These are phyloP conservation scores for Mycena maculata DNA, from an alignment of 768 basidiomycete genomes.

Conservation along the genomic window DNA sequence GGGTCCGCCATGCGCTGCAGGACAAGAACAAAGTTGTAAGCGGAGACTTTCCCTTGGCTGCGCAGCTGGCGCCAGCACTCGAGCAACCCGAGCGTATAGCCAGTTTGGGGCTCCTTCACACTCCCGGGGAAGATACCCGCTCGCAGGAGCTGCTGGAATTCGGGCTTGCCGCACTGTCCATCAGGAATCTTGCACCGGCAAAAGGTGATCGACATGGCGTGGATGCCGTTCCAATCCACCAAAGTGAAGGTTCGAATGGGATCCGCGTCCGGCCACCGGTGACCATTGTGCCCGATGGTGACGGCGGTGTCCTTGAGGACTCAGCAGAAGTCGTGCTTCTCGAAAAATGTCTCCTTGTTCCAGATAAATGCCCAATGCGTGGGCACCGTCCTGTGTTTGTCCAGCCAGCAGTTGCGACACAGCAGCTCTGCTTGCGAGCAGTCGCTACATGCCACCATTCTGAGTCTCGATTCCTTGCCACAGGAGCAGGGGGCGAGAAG, in stretches of 20 bases:
- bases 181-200: constrained; percentile 14
- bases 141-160: constrained; percentile 17
- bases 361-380: constrained; percentile 27
- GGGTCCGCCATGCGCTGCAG: no score
- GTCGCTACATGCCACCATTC: constrained; percentile 15
- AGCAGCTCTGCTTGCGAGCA: constrained; percentile 21
- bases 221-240: constrained; percentile 28
- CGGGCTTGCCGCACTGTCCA: not conserved
- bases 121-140: constrained; percentile 23
- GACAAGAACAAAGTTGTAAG: not conserved
- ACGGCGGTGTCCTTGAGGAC: constrained; percentile 6
- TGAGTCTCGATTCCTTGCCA: not conserved
- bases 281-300: constrained; percentile 15
- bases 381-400: constrained; percentile 14
- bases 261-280: constrained; percentile 13
- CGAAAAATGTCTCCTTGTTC: constrained; percentile 18
- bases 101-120: constrained; percentile 20
- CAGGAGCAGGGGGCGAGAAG: constrained; percentile 1
- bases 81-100: constrained; percentile 18
- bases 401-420: constrained; percentile 22
- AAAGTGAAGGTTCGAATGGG: constrained; percentile 9
- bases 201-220: constrained; percentile 23
- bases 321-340: constrained; percentile 10
- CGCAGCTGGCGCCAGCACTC: constrained; percentile 17
- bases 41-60: constrained; percentile 21